Percentiles rank a stretch among this genome's conserved stretches.
Conservation (phyloP, 768 basidiomycete species). For the Pleurotus ostreatus region DNA sequence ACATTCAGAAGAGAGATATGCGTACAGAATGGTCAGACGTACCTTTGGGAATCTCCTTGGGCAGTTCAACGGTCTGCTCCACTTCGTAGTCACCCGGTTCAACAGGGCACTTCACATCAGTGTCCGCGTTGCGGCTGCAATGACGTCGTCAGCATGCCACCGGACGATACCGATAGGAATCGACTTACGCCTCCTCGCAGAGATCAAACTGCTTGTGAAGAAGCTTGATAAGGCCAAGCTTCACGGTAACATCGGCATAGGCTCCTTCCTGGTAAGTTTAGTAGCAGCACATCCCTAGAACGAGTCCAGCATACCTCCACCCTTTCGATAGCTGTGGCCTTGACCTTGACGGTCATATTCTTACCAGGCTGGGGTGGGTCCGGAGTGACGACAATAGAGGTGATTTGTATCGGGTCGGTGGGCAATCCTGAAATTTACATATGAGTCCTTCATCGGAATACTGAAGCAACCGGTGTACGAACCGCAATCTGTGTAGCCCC, state of each 20-base stretch:
- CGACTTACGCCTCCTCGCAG: constrained; percentile 89
- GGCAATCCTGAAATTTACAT: constrained; percentile 33
- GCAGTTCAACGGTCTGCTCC: constrained; percentile 78
- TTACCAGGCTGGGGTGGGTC: constrained; percentile 89
- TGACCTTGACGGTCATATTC: constrained; percentile 81
- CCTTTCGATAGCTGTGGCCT: constrained; percentile 48
- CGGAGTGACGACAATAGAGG: constrained; percentile 71
- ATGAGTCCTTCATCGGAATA: constrained; percentile 9
- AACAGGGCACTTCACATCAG: constrained; percentile 82
- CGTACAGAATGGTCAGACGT: constrained; percentile 12
- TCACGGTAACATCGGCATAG: constrained; percentile 85
- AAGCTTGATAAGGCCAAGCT: constrained; percentile 92
- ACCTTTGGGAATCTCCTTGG: constrained; percentile 89
- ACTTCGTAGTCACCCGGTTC: constrained; percentile 67
- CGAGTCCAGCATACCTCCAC: constrained; percentile 54
- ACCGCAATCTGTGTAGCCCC: constrained; percentile 40
- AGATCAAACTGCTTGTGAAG: constrained; percentile 80
- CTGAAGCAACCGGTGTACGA: not conserved
- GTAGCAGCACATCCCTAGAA: not conserved
- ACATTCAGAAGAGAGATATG: constrained; percentile 3
- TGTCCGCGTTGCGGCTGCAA: constrained; percentile 67
- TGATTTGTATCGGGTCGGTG: constrained; percentile 51
- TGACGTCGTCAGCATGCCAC: constrained; percentile 5
- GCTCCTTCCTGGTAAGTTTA: constrained; percentile 70
- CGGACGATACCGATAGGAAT: not conserved